Evolutionary conservation across 768 basidiomycete genomes (phyloP).

Genomic region (Clitopilus hobsonii): DNA sequence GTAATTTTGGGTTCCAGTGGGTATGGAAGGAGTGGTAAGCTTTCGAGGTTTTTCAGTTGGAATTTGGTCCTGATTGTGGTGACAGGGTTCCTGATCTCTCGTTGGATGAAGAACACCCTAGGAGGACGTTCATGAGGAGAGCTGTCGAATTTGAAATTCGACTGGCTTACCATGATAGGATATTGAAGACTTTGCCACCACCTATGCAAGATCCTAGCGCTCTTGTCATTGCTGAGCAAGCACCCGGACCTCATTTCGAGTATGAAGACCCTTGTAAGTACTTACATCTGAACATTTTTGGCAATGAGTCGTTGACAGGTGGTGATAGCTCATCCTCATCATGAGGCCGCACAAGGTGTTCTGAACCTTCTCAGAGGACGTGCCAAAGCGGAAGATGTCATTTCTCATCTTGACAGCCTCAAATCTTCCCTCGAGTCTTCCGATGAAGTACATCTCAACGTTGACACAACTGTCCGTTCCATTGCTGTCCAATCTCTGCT

Average conservation of each 20-base stretch:
- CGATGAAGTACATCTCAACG: conserved; percentile 51
- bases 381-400: conserved; percentile 75
- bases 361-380: conserved; percentile 79
- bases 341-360: conserved; percentile 75
- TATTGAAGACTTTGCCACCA: conserved; percentile 83
- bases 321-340: conserved; percentile 62
- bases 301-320: conserved; percentile 2
- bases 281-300: neutral
- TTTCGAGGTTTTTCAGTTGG: neutral
- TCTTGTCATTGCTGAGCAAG: conserved; percentile 59
- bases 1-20: conserved; percentile 97
- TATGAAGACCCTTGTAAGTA: conserved; percentile 75
- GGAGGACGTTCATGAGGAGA: conserved; percentile 80
- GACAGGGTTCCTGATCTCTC: conserved; percentile 89
- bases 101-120: conserved; percentile 74
- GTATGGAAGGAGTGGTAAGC: conserved; percentile 98
- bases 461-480: conserved; percentile 65
- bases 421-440: conserved; percentile 61
- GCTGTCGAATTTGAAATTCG: conserved; percentile 88
- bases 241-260: conserved; percentile 76
- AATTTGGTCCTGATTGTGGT: neutral
- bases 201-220: conserved; percentile 67
- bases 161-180: conserved; percentile 89
- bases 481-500: conserved; percentile 86
- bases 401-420: conserved; percentile 66